Evolutionary conservation across 139 green algal genomes (phyloP).

Genomic region (Volvox reticuliferus): DNA sequence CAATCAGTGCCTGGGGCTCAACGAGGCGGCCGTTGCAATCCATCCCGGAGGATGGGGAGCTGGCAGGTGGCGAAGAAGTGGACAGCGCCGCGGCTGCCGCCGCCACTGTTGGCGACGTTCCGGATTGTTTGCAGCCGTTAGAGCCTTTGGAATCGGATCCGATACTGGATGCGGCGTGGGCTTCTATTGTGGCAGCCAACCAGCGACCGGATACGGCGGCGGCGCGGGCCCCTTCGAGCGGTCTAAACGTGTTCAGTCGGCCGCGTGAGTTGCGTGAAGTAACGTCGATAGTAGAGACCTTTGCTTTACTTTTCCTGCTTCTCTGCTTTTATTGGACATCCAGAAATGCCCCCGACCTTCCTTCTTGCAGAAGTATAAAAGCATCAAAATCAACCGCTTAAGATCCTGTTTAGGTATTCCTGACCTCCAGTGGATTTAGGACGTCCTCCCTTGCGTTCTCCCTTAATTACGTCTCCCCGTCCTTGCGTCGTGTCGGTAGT

Average conservation of each 20-base stretch:
- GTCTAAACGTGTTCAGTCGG: slow-evolving; percentile 40
- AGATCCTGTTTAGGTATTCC: too few relatives aligned
- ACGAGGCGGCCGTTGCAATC: neutral
- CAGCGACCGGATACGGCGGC: slow-evolving; percentile 36
- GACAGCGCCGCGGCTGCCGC: neutral
- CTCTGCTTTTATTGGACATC: too few relatives aligned
- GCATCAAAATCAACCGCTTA: too few relatives aligned
- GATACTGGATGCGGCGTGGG: slow-evolving; percentile 29
- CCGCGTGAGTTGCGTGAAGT: slow-evolving; percentile 9
- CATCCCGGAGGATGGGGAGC: slow-evolving; percentile 33
- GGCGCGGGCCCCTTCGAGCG: neutral
- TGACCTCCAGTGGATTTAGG: too few relatives aligned
- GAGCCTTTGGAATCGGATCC: slow-evolving; percentile 28
- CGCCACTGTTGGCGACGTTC: neutral
- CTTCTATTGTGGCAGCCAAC: slow-evolving; percentile 12
- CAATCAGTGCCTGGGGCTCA: neutral
- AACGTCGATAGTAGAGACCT: too few relatives aligned
- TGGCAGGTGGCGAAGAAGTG: neutral
- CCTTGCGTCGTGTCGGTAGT: too few relatives aligned
- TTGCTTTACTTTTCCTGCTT: too few relatives aligned
- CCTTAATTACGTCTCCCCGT: too few relatives aligned
- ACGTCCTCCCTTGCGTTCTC: too few relatives aligned
- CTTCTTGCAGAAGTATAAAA: too few relatives aligned
- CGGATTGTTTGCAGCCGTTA: neutral
- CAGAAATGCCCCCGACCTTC: too few relatives aligned